phyloP scores from a whole-genome alignment of 805 yeast species.

The Wickerhamomyces tratensis region DNA sequence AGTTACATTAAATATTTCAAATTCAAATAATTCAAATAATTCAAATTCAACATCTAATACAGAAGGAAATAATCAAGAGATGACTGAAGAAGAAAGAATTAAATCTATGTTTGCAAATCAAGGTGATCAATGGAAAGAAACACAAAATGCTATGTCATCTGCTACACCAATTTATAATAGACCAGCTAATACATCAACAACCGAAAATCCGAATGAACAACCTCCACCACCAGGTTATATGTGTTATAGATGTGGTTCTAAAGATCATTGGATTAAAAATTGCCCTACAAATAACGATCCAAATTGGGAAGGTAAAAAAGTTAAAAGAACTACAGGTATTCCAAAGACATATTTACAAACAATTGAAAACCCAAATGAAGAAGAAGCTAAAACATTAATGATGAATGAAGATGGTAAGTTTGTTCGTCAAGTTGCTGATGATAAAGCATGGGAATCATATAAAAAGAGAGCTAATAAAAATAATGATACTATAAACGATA shows the following conservation, averaged over 20 bases:
- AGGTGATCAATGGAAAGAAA: conserved; percentile 89
- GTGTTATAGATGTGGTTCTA: conserved; percentile 93
- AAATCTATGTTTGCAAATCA: conserved; percentile 89
- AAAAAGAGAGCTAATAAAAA: conserved; percentile 44
- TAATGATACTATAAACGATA: conserved; percentile 13
- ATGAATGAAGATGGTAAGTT: conserved; percentile 92
- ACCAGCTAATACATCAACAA: conserved; percentile 19
- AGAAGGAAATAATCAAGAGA: conserved; percentile 28
- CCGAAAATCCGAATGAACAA: conserved; percentile 40
- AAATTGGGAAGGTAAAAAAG: conserved; percentile 84
- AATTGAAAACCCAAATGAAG: conserved; percentile 70
- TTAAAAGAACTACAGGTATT: conserved; percentile 93
- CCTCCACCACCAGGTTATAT: conserved; percentile 93
- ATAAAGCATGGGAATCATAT: conserved; percentile 79
- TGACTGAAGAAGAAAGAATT: conserved; percentile 80
- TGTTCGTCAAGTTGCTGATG: conserved; percentile 93
- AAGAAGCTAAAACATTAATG: conserved; percentile 55
- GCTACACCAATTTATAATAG: conserved; percentile 68
- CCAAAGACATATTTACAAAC: conserved; percentile 88
- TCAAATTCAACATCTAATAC: conserved; percentile 5
- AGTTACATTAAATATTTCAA: conserved; percentile 17
- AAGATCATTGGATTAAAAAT: conserved; percentile 91
- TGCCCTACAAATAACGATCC: conserved; percentile 95
- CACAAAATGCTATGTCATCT: conserved; percentile 83
- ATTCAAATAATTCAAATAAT: conserved; percentile 9